A percentile compares a stretch with the other conserved stretches of the same genome.
phyloP scores from a whole-genome alignment of 2,329 filamentous ascomycete species.

The Colletotrichum phormii region DNA sequence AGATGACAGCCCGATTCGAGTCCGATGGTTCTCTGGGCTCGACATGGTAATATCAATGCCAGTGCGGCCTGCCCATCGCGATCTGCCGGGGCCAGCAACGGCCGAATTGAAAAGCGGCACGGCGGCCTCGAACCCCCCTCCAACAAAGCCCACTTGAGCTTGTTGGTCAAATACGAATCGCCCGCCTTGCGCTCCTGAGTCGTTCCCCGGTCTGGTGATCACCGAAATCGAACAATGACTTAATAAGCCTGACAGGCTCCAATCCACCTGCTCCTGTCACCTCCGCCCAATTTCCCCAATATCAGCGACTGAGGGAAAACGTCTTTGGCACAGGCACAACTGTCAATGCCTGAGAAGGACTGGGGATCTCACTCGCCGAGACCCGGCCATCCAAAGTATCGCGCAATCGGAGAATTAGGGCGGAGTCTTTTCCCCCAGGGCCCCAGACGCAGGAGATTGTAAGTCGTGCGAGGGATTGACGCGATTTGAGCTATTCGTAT shows the following conservation, averaged over 20 bases:
- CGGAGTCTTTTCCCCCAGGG: not conserved
- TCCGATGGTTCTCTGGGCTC: conserved; percentile 17
- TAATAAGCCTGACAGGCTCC: not conserved
- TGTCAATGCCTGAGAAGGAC: not conserved
- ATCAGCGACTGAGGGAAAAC: not conserved
- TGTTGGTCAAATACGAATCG: conserved; percentile 21
- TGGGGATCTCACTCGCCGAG: not conserved
- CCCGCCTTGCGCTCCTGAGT: not conserved
- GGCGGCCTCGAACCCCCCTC: not conserved
- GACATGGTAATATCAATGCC: not conserved
- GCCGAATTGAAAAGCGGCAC: not conserved
- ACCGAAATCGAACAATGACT: not conserved
- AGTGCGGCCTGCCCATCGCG: conserved; percentile 6
- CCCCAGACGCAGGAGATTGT: conserved; percentile 16
- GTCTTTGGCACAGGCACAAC: not conserved
- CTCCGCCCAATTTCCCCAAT: conserved; percentile 23
- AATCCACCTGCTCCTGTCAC: conserved; percentile 1
- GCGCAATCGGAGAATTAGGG: conserved; percentile 34
- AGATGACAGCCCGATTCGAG: conserved; percentile 25
- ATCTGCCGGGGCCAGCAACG: conserved; percentile 4
- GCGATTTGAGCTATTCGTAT: conserved; percentile 5
- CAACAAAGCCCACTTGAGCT: not conserved
- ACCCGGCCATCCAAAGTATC: not conserved
- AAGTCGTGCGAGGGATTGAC: not conserved
- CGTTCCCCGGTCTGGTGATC: conserved; percentile 8